phyloP scores from a whole-genome alignment of 2,329 filamentous ascomycete species.

The Aphanocladium album region DNA sequence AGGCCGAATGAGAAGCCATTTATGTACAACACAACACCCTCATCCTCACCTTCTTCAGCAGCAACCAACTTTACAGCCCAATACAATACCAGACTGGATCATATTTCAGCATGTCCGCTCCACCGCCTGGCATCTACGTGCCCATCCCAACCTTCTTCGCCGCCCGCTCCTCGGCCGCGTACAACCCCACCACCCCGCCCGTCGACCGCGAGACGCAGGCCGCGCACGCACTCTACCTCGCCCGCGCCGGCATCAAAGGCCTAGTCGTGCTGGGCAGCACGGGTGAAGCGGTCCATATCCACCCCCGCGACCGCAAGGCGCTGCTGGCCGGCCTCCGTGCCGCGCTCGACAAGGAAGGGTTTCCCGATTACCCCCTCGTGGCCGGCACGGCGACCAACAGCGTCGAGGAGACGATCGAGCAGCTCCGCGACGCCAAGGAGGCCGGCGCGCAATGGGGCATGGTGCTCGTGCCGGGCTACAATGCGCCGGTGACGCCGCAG shows the following conservation, averaged over 20 bases:
- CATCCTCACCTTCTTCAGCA: too few relatives aligned
- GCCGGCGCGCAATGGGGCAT: constrained; percentile 57
- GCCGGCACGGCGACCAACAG: constrained; percentile 57
- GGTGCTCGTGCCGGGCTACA: constrained; percentile 56
- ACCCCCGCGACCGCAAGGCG: constrained; percentile 49
- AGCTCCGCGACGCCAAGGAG: constrained; percentile 49
- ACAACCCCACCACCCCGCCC: constrained; percentile 40
- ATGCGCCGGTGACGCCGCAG: constrained; percentile 49
- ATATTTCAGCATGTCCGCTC: constrained; percentile 34
- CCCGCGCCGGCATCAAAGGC: constrained; percentile 54
- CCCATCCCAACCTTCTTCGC: constrained; percentile 62
- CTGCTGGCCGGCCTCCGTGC: constrained; percentile 52
- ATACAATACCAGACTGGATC: too few relatives aligned
- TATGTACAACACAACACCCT: background rate
- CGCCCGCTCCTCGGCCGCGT: constrained; percentile 34
- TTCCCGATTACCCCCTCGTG: constrained; percentile 55
- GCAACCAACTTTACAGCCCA: too few relatives aligned
- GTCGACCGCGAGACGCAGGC: constrained; percentile 55
- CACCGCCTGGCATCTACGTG: constrained; percentile 51
- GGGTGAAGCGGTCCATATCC: constrained; percentile 59
- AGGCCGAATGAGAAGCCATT: constrained; percentile 1
- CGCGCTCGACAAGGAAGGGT: constrained; percentile 51
- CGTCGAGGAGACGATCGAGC: constrained; percentile 55
- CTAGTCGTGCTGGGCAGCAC: constrained; percentile 60
- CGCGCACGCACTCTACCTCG: constrained; percentile 55